Evolutionary conservation across 176 grass and related monocot genomes (phyloP).

Genomic region (Rhipidocladum racemiflorum): DNA sequence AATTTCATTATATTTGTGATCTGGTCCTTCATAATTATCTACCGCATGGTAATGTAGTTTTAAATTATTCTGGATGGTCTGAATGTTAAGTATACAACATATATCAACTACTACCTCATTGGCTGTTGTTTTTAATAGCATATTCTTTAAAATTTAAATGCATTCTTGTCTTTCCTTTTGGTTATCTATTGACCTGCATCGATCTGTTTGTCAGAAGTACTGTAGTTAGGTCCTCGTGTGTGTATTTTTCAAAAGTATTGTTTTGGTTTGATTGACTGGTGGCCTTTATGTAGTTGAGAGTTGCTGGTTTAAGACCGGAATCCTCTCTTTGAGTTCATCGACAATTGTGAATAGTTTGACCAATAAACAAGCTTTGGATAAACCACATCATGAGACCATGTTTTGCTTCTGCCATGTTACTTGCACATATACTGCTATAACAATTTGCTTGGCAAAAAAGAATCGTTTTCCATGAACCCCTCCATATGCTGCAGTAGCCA

Average conservation of each 20-base stretch:
- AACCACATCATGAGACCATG: neutral
- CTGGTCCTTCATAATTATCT: neutral
- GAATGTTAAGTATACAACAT: too few relatives aligned
- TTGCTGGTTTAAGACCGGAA: neutral
- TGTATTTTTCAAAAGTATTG: too few relatives aligned
- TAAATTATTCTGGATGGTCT: neutral
- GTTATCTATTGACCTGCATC: too few relatives aligned
- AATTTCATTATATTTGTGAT: neutral
- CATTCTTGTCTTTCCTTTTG: too few relatives aligned
- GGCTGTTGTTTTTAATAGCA: too few relatives aligned
- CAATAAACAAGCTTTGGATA: neutral
- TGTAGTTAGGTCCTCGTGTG: too few relatives aligned
- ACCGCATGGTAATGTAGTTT: neutral
- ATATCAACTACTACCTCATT: too few relatives aligned
- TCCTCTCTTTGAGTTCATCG: neutral
- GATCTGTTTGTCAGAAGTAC: too few relatives aligned
- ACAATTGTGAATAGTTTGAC: neutral
- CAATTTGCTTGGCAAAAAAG: neutral
- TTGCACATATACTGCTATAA: neutral
- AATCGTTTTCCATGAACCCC: neutral
- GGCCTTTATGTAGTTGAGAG: too few relatives aligned
- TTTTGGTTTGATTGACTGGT: too few relatives aligned
- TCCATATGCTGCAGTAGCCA: neutral
- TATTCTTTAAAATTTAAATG: too few relatives aligned
- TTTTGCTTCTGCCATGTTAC: neutral